Base-by-base conservation (phyloP, 2,329 filamentous ascomycete species). In the Alternaria longipes region DNA sequence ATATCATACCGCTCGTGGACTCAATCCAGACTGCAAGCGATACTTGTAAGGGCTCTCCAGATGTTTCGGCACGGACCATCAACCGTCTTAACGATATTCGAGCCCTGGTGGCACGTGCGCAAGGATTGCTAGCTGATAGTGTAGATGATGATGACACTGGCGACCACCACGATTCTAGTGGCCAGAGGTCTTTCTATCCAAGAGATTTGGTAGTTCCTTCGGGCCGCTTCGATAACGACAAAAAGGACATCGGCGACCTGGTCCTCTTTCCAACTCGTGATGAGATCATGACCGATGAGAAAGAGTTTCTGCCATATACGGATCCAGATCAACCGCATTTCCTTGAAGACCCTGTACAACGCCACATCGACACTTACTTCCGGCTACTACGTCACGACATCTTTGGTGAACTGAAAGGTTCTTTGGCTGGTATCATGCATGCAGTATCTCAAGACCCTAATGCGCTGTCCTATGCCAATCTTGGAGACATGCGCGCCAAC, bases 271-370 rank as follows among this genome's bases (percentile, higher is more conserved):
- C 78, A 0, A 77, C 74, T 1, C 62, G 59, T 3, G 65, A 70
- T 14, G 77, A 79, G 51, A 73, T 79, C 3, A 46, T 70, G 54
- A 70, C 82, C 79, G 47, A 82, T 76, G 4, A 68, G 72, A 54
- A 84, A 30, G 74, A 78, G 9, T 77, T 72, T 30, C 57, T 80
- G 1, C 78, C 78, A 0, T 67, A 63, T 1, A 73, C 68, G 1
- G 72, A 79, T 45, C 63, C 62, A 0, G 63, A 73, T 20, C 67
- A 77, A 30, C 68, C 63, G 5, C 73, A 78, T 36, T 72, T 70
- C 40, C 65, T 78, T 14, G 50, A 41, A 1, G 58, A 71, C 36
- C 53, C 59, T 32, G 54, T 68, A 5, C 65, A 73, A 34, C 63
- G 77, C 8, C 72, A 76, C 41, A 69, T 78, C 12, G 77, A 79